phyloP scores from a whole-genome alignment of 108 stramenopile species.

The Ochromonas danica region DNA sequence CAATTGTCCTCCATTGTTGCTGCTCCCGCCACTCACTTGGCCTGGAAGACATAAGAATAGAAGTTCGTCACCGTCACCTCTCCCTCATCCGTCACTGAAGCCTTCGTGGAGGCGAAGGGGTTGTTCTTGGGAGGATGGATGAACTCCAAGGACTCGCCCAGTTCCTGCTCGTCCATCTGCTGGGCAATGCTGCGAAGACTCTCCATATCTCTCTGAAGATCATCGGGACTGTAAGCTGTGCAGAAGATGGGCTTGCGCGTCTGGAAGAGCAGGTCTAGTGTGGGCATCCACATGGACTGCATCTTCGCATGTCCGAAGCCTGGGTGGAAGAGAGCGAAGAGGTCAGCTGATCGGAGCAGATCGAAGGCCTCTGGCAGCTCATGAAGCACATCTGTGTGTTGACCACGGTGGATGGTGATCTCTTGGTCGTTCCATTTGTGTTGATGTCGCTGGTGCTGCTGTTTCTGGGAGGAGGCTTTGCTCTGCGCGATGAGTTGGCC shows the following conservation, averaged over 20 bases:
- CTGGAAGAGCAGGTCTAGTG: neutral
- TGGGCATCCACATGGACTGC: neutral
- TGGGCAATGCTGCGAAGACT: neutral
- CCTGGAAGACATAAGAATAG: too few relatives aligned
- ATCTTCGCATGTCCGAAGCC: neutral
- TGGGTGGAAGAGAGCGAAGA: neutral
- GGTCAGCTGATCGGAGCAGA: neutral
- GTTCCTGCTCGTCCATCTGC: neutral
- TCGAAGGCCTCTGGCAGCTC: neutral
- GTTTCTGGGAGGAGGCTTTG: neutral
- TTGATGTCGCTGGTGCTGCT: neutral
- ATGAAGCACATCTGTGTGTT: neutral
- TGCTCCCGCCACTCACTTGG: too few relatives aligned
- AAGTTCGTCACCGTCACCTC: too few relatives aligned
- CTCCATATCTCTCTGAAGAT: neutral
- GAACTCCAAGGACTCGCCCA: neutral
- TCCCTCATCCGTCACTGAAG: too few relatives aligned
- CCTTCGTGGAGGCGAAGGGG: neutral
- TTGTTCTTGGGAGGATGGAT: neutral
- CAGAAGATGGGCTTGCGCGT: neutral
- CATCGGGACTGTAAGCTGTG: neutral
- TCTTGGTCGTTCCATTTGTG: neutral
- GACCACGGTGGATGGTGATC: neutral
- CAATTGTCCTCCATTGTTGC: too few relatives aligned
- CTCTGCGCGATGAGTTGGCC: neutral